Evolutionary conservation across 2,329 filamentous ascomycete species (phyloP), one percentile per base, ranked within the genome.

Genomic region (Trichoderma harzianum): DNA sequence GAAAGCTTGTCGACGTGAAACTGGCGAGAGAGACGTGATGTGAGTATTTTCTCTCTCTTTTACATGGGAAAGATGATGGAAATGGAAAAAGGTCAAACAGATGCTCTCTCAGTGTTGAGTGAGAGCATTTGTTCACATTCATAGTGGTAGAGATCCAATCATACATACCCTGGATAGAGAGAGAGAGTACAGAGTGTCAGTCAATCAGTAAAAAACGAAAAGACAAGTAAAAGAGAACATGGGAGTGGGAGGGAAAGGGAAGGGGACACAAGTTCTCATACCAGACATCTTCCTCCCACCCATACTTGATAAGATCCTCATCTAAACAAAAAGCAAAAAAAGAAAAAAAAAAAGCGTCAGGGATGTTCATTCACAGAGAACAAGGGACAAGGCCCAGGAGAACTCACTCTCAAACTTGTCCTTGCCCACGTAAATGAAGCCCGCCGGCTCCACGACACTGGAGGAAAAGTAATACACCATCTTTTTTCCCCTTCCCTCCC

Each of bases 381-480:
- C 34, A 36, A 16, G 6, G 34, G n/a, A 39, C 36, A 39, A 32
- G 12, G 30, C 18, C 16, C 3, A 28, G 71, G 71, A 69, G 74
- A 73, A 77, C 91, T 79, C 86, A 98, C 96, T 99, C 86, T 99
- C 96, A 77, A 96, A 95, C 84, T 99, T 99, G 86, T 99, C 96
- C 83, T 98, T 99, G 82, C 96, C 96, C 72, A 98, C 94, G 81
- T 99, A 99, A 79, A 99, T 90, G 80, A 92, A 95, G 55, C 94
- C 95, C 36, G 94, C 81, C 2, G 96, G 95, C 14, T 91, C 87
- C 51, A 97, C 93, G 55, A 90, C 90, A 73, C 89, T 95, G 30
- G 95, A 98, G 1, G 91, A 96, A 82, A 96, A 98, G 82, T 98
- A 98, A 84, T 93, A 97, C 61, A 99, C 96, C 96, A 99, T 97